Evolutionary conservation across 2,329 filamentous ascomycete species (phyloP).

Genomic region (Leptographium lundbergii): DNA sequence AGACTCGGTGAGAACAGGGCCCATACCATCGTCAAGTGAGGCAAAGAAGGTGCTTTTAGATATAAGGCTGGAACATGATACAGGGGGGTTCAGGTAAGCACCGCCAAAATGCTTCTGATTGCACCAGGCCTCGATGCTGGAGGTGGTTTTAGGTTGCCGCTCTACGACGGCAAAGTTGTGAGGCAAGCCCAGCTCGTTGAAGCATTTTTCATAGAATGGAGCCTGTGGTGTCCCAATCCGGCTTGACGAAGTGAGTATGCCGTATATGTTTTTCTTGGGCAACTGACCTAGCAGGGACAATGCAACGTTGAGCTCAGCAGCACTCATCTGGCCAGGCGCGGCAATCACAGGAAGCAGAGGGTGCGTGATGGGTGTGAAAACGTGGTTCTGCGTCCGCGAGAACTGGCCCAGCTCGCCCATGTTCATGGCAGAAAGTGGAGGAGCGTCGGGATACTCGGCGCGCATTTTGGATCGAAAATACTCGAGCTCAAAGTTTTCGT

Average conservation of each 20-base stretch:
- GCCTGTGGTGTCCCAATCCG: slow-evolving; percentile 54
- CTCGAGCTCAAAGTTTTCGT: slow-evolving; percentile 82
- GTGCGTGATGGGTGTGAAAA: slow-evolving; percentile 82
- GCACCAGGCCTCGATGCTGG: slow-evolving; percentile 58
- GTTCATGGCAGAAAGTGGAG: slow-evolving; percentile 71
- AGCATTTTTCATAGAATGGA: slow-evolving; percentile 76
- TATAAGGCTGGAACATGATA: slow-evolving; percentile 48
- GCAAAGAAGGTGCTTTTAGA: slow-evolving; percentile 37
- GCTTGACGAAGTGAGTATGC: slow-evolving; percentile 60
- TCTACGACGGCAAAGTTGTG: slow-evolving; percentile 69
- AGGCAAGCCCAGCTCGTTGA: slow-evolving; percentile 73
- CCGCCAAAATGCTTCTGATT: slow-evolving; percentile 68
- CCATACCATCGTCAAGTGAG: slow-evolving; percentile 34
- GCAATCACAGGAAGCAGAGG: slow-evolving; percentile 73
- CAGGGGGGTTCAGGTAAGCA: slow-evolving; percentile 65
- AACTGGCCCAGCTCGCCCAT: slow-evolving; percentile 82
- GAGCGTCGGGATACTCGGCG: slow-evolving; percentile 52
- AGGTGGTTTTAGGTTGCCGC: slow-evolving; percentile 49
- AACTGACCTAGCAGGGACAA: slow-evolving; percentile 69
- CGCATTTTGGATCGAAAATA: slow-evolving; percentile 73
- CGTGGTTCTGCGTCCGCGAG: slow-evolving; percentile 70
- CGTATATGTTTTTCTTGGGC: slow-evolving; percentile 68
- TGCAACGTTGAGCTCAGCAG: slow-evolving; percentile 72
- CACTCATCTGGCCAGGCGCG: slow-evolving; percentile 74
- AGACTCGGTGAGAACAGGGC: slow-evolving; percentile 57